Conservation (phyloP, 2,329 filamentous ascomycete genomes). For the Cryphonectria naterciae region DNA sequence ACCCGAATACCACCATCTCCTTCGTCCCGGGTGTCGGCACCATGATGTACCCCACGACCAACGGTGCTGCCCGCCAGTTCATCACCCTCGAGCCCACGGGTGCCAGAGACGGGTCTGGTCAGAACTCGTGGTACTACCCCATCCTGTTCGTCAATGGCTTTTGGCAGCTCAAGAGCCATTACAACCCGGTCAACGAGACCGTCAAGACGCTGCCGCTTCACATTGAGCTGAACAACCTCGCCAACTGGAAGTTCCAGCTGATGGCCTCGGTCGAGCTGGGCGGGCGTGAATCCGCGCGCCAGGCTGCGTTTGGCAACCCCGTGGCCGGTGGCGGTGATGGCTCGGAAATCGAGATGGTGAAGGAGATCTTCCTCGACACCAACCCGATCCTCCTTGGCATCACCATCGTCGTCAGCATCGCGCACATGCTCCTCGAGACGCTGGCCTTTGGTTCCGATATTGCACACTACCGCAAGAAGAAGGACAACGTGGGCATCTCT, state of each 20-base stretch:
- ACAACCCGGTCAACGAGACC: conserved; percentile 90
- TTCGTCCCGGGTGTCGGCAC: conserved; percentile 81
- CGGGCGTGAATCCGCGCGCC: conserved; percentile 79
- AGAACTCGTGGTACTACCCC: conserved; percentile 92
- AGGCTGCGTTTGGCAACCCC: conserved; percentile 74
- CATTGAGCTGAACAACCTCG: conserved; percentile 80
- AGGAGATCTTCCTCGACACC: conserved; percentile 91
- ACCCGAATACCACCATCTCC: conserved; percentile 90
- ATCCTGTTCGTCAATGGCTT: conserved; percentile 94
- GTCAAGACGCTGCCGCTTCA: conserved; percentile 81
- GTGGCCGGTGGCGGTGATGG: conserved; percentile 83
- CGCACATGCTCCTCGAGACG: conserved; percentile 94
- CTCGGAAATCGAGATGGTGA: conserved; percentile 94
- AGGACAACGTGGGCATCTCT: conserved; percentile 96
- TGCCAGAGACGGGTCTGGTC: conserved; percentile 79
- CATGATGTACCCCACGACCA: conserved; percentile 66
- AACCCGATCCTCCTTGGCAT: conserved; percentile 88
- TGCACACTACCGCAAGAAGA: conserved; percentile 98
- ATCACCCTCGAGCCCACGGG: conserved; percentile 79
- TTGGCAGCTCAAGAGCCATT: conserved; percentile 91
- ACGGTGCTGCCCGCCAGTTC: conserved; percentile 77
- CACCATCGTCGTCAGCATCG: conserved; percentile 80
- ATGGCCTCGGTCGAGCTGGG: conserved; percentile 85
- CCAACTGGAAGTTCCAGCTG: conserved; percentile 87
- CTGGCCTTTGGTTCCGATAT: conserved; percentile 98